These are phyloP conservation scores for Herpotrichia juniperi DNA, from an alignment of 2,329 filamentous ascomycete species.

Conservation along the genomic window DNA sequence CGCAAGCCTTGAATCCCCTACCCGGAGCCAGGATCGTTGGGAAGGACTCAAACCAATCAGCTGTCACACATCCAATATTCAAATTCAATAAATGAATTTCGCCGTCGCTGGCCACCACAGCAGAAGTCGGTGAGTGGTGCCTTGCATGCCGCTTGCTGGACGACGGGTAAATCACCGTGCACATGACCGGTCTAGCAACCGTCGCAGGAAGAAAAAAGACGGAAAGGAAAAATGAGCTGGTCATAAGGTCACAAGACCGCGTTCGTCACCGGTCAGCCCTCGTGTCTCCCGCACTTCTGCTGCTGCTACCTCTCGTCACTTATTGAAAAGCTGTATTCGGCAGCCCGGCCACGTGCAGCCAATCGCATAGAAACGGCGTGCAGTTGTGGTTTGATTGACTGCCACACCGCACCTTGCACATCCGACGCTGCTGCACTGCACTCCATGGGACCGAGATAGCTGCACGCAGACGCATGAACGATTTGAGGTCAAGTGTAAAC, in stretches of 20 bases:
- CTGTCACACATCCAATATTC: slow-evolving; percentile 6
- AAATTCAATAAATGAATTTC: slow-evolving; percentile 5
- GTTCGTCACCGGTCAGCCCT: slow-evolving; percentile 30
- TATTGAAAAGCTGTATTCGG: slow-evolving; percentile 20
- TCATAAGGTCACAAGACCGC: slow-evolving; percentile 41
- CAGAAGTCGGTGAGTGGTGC: slow-evolving; percentile 23
- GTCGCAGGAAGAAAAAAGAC: slow-evolving; percentile 10
- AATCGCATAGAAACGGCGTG: slow-evolving; percentile 27
- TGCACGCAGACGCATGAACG: slow-evolving; percentile 28
- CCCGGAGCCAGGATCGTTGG: slow-evolving; percentile 24
- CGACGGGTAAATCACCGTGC: slow-evolving; percentile 38
- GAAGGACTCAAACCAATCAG: slow-evolving; percentile 31
- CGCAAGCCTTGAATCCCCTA: slow-evolving; percentile 4
- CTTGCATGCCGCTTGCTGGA: slow-evolving; percentile 35
- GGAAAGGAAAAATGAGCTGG: slow-evolving; percentile 30
- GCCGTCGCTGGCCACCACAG: not conserved
- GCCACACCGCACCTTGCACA: slow-evolving; percentile 37
- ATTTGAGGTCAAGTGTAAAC: not conserved
- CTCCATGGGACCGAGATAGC: slow-evolving; percentile 29
- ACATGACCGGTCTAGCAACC: slow-evolving; percentile 1
- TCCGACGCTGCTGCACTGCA: slow-evolving; percentile 15
- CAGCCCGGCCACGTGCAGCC: slow-evolving; percentile 30
- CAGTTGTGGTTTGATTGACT: slow-evolving; percentile 42
- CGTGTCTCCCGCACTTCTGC: slow-evolving; percentile 17
- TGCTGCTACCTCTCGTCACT: slow-evolving; percentile 20